These are phyloP conservation scores for Kuraishia ogatae DNA, from an alignment of 805 yeast species.

Conservation along the genomic window DNA sequence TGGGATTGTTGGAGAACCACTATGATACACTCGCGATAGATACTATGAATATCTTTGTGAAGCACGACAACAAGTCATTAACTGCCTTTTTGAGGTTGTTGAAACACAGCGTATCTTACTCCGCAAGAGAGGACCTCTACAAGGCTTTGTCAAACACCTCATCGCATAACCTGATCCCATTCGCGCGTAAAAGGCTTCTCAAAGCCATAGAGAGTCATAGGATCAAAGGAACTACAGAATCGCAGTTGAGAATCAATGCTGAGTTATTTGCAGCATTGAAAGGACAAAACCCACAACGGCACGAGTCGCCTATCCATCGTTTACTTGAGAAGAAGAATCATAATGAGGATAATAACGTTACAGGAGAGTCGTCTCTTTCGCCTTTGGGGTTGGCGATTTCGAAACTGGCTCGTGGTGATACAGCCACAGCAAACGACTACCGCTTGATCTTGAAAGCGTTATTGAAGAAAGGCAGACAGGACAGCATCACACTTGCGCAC, in stretches of 20 bases:
- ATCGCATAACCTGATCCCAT: not conserved
- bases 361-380: not conserved
- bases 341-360: not conserved
- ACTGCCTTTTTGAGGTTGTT: conserved; percentile 12
- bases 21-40: conserved; percentile 12
- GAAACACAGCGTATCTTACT: conserved; percentile 9
- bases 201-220: conserved; percentile 9
- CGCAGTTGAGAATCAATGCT: not conserved
- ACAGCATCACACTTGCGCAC: conserved; percentile 18
- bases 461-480: not conserved
- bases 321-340: not conserved
- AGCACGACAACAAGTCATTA: conserved; percentile 14
- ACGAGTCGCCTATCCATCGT: not conserved
- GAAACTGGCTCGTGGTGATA: conserved; percentile 7
- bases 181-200: conserved; percentile 3
- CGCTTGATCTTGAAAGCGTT: conserved; percentile 14
- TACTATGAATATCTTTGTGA: conserved; percentile 12
- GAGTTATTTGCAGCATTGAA: not conserved
- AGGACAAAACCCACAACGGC: not conserved
- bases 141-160: conserved; percentile 7
- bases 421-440: conserved; percentile 10
- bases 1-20: not conserved
- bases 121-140: conserved; percentile 15
- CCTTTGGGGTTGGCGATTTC: not conserved
- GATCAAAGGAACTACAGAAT: conserved; percentile 3